These are phyloP conservation scores for Colletotrichum navitas DNA, from an alignment of 2,329 filamentous ascomycete species.

Conservation along the genomic window DNA sequence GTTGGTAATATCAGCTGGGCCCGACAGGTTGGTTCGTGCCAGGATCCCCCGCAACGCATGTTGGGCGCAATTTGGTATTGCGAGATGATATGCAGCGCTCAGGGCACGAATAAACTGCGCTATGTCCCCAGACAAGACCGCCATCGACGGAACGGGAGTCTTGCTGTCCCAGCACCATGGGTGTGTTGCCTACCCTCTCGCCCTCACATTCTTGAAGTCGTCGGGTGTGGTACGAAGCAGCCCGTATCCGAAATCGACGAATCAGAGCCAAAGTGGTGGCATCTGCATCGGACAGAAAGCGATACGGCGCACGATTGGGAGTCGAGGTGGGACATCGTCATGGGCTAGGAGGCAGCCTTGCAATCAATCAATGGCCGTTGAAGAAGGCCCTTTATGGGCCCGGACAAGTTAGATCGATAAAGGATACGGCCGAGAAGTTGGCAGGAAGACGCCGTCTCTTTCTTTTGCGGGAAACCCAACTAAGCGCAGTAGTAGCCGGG, in stretches of 20 bases:
- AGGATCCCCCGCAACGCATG: constrained; percentile 14
- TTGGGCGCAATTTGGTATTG: background rate
- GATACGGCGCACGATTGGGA: constrained; percentile 10
- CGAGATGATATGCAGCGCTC: constrained; percentile 1
- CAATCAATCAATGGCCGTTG: constrained; percentile 33
- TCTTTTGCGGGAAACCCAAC: constrained; percentile 38
- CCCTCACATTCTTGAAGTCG: constrained; percentile 2
- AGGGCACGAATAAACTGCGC: background rate
- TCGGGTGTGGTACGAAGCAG: background rate
- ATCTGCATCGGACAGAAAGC: constrained; percentile 31
- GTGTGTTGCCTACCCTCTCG: background rate
- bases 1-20: background rate
- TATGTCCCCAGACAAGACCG: constrained; percentile 6
- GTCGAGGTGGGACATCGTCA: constrained; percentile 9
- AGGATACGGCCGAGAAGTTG: constrained; percentile 40
- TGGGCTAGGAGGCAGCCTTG: constrained; percentile 26
- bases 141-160: background rate
- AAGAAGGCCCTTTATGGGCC: constrained; percentile 32
- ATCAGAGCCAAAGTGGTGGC: background rate
- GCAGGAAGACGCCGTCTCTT: constrained; percentile 40
- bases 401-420: constrained; percentile 22
- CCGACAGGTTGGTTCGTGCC: constrained; percentile 17
- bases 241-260: constrained; percentile 4
- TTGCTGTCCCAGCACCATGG: background rate
- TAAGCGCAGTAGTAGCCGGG: constrained; percentile 24